These are phyloP conservation scores for Vicia villosa DNA, from an alignment of 306 rosid genomes.

Conservation along the genomic window DNA sequence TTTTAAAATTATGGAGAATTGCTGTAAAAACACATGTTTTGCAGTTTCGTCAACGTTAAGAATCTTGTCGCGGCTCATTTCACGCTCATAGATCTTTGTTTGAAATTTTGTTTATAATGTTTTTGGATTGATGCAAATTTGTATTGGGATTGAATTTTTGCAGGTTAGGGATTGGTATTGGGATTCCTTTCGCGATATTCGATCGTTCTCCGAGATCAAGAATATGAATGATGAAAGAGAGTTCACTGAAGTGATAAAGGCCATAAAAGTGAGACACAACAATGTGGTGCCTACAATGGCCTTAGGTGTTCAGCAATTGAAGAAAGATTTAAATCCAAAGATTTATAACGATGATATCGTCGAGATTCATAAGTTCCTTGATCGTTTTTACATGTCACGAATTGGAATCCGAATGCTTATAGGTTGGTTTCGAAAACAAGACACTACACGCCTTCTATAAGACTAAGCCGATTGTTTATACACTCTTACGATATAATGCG, in stretches of 20 bases:
- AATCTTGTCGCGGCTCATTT: no score
- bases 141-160: no score
- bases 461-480: neutral
- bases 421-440: conserved; percentile 48
- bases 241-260: conserved; percentile 87
- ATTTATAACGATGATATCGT: conserved; percentile 58
- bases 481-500: neutral
- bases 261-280: conserved; percentile 95
- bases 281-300: conserved; percentile 98
- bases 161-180: conserved; percentile 97
- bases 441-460: no score
- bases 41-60: no score
- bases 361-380: conserved; percentile 90
- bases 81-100: no score
- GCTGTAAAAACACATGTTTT: no score
- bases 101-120: neutral
- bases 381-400: conserved; percentile 96
- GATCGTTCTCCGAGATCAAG: conserved; percentile 80
- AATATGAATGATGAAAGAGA: conserved; percentile 62
- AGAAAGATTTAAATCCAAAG: conserved; percentile 64
- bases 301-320: conserved; percentile 91
- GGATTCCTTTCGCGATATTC: conserved; percentile 91
- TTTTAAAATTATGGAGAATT: no score
- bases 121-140: no score
- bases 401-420: conserved; percentile 99